Base-by-base conservation (phyloP, 176 grass and related monocot species). In the Elaeis guineensis region DNA sequence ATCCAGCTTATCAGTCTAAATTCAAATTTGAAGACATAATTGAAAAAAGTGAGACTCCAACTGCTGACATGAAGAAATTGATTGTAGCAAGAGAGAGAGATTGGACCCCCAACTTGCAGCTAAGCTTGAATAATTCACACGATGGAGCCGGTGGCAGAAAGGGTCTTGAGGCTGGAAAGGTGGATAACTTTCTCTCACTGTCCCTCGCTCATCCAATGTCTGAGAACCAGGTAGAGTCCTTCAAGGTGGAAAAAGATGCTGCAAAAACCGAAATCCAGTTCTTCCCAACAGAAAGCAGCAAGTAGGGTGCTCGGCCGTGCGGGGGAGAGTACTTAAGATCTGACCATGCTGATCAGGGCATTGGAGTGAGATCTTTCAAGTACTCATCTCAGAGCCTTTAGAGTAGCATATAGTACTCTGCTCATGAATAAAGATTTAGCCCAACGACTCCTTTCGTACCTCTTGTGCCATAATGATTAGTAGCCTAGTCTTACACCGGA, bases 361-460 rank as follows among this genome's bases (percentile, higher is more conserved):
- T 89, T 89, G 93, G 87, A 98, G 87, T 98, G 87, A 98, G 93
- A 98, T 98, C 87, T 89, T 97, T 98, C 76, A 89, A 92, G 87
- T 92, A 92, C 93, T 91, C 80, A 79, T 83, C 82, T 59, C 79
- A 74, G 78, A 66, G 79, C 67, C 72, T 75, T 29, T 66, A 72
- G 59, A 60, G 61, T 48, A 35, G 35, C 9, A 12, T 2, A 44
- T 12, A 3, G 35, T 44, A 44, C 9, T 44, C 35, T 12, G 35
- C 9, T 44, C 8, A 12, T n/a, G n/a, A 65, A 65, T 65, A 14
- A 65, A 65, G 62, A 35, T 22, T 50, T 51, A 50, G 44, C 35
- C 62, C 48, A 65, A 18, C 6, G 58, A 18, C 20, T 19, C 28
- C 17, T n/a, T 65, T 51, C 35, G 62, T 44, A 12, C 35, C 8